Evolutionary conservation across 1,139 yeast genomes (phyloP), one percentile per base, ranked within the genome.

Genomic region (Debaryomycetaceae sp.): DNA sequence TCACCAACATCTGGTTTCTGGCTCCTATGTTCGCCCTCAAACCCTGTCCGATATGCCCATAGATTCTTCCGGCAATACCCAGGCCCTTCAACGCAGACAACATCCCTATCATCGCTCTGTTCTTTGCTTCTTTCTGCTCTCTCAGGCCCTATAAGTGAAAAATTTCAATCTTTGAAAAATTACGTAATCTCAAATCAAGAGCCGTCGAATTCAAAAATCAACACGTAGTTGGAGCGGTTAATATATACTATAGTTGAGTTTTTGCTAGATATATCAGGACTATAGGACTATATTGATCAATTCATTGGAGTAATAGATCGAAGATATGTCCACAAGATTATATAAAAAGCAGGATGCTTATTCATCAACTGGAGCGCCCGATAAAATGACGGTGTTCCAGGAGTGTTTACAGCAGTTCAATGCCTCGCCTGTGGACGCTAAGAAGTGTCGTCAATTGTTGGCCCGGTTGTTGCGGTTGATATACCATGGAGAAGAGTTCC

Each of bases 381-480:
- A 92, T 67, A 89, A 89, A 67, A 92, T 92, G 98, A 85, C 96
- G 8, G 92, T 94, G 49, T 91, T 87, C 63, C 99, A 92, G 67
- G 96, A 91, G 63, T 91, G 98, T 70, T 73, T 88, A 55, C 87
- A 87, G 52, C 92, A 87, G 47, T 94, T 92, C 77, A 91, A 91
- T 68, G 88, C 92, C 48, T 78, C 95, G 34, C 96, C 96, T 14
- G 85, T 91, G 45, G 85, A 87, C 54, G 87, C 97, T 28, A 84
- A 82, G 53, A 85, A 84, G 65, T 88, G 96, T 60, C 87, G 98
- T 53, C 65, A 73, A 47, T 68, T 88, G 52, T 73, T 89, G 63
- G 85, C 95, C 38, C 78, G 82, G 63, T 72, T 92, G 52, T 68
- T 85, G 53, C 71, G 88, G 55, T 70, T 84, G 58, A 67, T 91